phyloP scores from a whole-genome alignment of 2,329 filamentous ascomycete genomes.

The Apiospora rasikravindrae region DNA sequence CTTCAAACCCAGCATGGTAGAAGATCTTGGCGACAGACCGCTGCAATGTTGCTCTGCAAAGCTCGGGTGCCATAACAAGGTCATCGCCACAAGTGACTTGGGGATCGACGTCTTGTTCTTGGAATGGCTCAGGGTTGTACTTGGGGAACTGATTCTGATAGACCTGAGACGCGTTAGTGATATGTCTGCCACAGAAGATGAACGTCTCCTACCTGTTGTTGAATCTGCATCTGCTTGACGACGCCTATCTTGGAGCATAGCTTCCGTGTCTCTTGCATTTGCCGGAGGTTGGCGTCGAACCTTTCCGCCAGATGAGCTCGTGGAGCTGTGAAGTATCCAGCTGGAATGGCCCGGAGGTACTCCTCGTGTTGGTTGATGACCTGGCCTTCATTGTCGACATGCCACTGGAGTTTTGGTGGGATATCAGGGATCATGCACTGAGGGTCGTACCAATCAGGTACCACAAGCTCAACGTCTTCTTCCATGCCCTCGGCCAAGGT shows the following conservation, averaged over 20 bases:
- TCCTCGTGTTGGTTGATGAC: constrained; percentile 89
- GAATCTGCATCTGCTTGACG: constrained; percentile 99
- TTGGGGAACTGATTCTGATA: constrained; percentile 99
- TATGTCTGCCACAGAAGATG: neutral
- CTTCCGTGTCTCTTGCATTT: constrained; percentile 96
- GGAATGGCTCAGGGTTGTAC: constrained; percentile 87
- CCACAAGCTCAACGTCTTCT: constrained; percentile 78
- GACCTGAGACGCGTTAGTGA: constrained; percentile 60
- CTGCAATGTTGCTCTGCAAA: constrained; percentile 83
- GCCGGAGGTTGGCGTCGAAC: constrained; percentile 88
- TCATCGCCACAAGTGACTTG: constrained; percentile 89
- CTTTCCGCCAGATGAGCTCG: constrained; percentile 76
- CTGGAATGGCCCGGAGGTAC: constrained; percentile 77
- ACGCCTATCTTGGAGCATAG: constrained; percentile 95
- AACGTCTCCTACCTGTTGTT: constrained; percentile 74
- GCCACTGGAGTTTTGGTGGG: constrained; percentile 78
- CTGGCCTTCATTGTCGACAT: constrained; percentile 86
- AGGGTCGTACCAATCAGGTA: constrained; percentile 95
- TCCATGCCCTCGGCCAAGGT: constrained; percentile 96
- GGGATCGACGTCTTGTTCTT: constrained; percentile 85
- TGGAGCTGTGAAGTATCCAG: constrained; percentile 76
- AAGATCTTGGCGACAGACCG: constrained; percentile 93
- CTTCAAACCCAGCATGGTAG: constrained; percentile 95
- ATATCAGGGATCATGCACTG: constrained; percentile 87
- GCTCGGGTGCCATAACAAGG: constrained; percentile 82